A percentile compares a stretch with the other conserved stretches of the same genome.
Conservation (phyloP, 2,329 filamentous ascomycete genomes). For the Aspergillus costaricaensis region DNA sequence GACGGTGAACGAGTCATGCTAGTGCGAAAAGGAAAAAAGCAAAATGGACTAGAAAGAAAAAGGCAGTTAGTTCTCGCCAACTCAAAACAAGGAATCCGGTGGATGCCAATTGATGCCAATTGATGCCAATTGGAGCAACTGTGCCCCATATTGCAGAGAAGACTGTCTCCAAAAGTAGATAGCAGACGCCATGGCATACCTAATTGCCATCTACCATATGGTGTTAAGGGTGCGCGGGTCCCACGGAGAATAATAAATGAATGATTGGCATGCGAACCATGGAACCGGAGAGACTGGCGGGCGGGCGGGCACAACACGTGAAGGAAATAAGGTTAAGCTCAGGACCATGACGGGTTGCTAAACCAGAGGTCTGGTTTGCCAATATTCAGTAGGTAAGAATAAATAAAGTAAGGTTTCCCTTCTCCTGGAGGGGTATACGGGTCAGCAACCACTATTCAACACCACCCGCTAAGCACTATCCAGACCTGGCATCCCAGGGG, state of each 20-base stretch:
- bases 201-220: no score
- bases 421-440: no score
- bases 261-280: constrained; percentile 19
- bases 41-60: neutral
- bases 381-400: neutral
- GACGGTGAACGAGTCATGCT: constrained; percentile 1
- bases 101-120: no score
- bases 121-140: no score
- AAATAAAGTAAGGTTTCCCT: no score
- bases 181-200: no score
- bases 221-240: neutral
- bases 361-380: neutral
- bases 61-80: no score
- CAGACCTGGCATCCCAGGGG: neutral
- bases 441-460: no score
- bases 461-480: neutral
- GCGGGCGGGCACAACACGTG: constrained; percentile 15
- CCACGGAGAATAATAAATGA: neutral
- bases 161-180: no score
- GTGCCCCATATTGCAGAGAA: no score
- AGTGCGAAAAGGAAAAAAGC: neutral
- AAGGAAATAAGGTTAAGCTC: constrained; percentile 29
- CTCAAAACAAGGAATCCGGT: no score
- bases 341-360: constrained; percentile 5
- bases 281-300: constrained; percentile 14